A percentile compares a stretch with the other conserved stretches of the same genome.
Conservation (phyloP, 345 rosid species). For the Eucalyptus leucophloia region DNA sequence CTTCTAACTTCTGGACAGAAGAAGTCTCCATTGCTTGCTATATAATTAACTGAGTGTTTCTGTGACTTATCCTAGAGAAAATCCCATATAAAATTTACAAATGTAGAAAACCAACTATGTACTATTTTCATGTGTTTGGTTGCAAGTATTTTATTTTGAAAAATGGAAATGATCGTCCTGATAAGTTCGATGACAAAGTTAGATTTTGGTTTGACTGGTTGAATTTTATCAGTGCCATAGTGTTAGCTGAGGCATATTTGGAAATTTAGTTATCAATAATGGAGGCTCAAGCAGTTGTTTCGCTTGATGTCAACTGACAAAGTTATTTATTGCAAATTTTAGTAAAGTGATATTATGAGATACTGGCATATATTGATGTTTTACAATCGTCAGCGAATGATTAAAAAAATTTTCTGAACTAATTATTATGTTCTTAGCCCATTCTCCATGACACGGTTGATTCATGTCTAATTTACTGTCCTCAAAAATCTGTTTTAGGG, state of each 20-base stretch:
- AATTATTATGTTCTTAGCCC: neutral
- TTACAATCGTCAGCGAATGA: neutral
- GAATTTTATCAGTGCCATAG: neutral
- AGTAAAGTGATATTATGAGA: neutral
- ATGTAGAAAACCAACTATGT: no score
- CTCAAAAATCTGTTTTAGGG: conserved; percentile 29
- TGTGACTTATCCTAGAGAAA: no score
- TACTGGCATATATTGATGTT: neutral
- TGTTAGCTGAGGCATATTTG: neutral
- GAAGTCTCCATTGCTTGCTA: no score
- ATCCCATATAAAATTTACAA: no score
- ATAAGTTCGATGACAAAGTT: no score
- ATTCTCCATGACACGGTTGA: neutral
- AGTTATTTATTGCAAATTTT: neutral
- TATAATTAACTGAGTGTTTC: no score
- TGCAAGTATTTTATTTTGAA: no score
- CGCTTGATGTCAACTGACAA: neutral
- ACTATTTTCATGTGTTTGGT: no score
- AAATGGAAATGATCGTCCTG: no score
- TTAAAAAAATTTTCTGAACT: neutral
- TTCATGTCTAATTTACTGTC: neutral
- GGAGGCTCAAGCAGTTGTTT: neutral
- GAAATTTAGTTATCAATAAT: neutral
- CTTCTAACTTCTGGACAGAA: accelerated
- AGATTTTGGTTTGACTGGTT: neutral